Base-by-base conservation (phyloP, 2,329 filamentous ascomycete genomes). In the Epichloe uncinata region DNA sequence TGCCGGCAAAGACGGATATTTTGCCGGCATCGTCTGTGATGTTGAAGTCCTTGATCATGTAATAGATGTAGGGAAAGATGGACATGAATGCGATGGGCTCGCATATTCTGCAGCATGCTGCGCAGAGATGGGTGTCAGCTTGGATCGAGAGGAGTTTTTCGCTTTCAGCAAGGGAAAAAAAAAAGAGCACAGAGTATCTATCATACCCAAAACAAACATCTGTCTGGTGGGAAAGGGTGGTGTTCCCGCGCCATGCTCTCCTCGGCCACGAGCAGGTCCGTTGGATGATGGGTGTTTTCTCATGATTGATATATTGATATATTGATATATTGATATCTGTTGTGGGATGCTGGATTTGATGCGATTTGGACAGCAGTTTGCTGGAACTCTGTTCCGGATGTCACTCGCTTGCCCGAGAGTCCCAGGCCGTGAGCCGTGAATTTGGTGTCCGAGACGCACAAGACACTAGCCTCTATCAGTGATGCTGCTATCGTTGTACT, bases 51-150 rank as follows among this genome's bases (percentile, higher is more conserved):
- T 89, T 77, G 58, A 97, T 85, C 93, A 98, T 97, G 73, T 86
- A 91, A 72, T 95, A 97, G 59, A 95, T 89, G 68, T 97, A 98
- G 1, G 93, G 93, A 65, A 98, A 97, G 59, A 97, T 96, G 49
- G 90, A 96, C 88, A 96, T 97, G 75, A 98, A 97, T 5, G 93
- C 93, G 66, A 98, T 97, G 48, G 93, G 93, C 66, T 98, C 93
- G 74, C 89, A 96, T 72, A 98, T 91, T 63, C 93, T 84, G 70
- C 90, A 95, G 62, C 95, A 76, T 43, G 89, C 90, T 94, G 55
- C 47, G 18, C 16, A 37, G 18, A 18, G 11, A 9, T 16, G 9
- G 12, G 43, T 42, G 40, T 49, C 22, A 42, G 30, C 47, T 13
- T 16, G 20, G 16, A 33, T 30, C 16, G 11, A 18, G 15, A 34